Base-by-base conservation (phyloP, 208 protist genomes). In the Trypanosoma cruzi region DNA sequence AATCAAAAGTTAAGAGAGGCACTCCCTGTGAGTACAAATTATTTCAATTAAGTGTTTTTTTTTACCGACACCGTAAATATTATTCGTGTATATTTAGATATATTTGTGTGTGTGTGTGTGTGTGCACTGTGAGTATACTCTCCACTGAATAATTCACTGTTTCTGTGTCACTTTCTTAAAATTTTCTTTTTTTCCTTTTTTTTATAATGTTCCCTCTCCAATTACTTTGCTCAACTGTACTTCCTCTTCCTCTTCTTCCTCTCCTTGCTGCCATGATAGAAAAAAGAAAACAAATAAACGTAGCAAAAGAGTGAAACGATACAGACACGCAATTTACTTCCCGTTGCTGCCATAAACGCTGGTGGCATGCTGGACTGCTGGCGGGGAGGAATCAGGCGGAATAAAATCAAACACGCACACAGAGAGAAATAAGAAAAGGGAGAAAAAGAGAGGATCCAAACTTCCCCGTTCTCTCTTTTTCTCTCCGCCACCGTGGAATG, bases 361-460 rank as follows among this genome's bases (percentile, higher is more conserved):
- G 40, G 18, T 13, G 8, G 40, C 40, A 13, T 44, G 40, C 40
- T 20, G 11, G 8, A 13, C 8, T 13, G 40, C 3, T 1, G 40
- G 18, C 18, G 8, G 7, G 11, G 40, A 44, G 40, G 40, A 16
- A 1, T 7, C 8, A 44, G 8, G 8, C 40, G 18, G n/a, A 26
- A 36, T 37, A 46, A 69, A 46, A 75, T 40, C 37, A 58, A 62
- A 49, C 46, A 68, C 55, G 63, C 0, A 29, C 54, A 71, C 46
- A 54, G 63, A 60, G 28, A 58, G 52, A 67, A 50, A 70, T 29
- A 32, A 67, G 53, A 26, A 70, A 79, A 64, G 71, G 34, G 64
- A 48, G 42, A 11, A 54, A 14, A 11, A 26, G 8, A 54, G 24
- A 31, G 24, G 24, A 54, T 31, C 4, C 18, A 24, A 7, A 7